phyloP scores from a whole-genome alignment of 2,329 filamentous ascomycete genomes.

The Xylariaceae sp. region DNA sequence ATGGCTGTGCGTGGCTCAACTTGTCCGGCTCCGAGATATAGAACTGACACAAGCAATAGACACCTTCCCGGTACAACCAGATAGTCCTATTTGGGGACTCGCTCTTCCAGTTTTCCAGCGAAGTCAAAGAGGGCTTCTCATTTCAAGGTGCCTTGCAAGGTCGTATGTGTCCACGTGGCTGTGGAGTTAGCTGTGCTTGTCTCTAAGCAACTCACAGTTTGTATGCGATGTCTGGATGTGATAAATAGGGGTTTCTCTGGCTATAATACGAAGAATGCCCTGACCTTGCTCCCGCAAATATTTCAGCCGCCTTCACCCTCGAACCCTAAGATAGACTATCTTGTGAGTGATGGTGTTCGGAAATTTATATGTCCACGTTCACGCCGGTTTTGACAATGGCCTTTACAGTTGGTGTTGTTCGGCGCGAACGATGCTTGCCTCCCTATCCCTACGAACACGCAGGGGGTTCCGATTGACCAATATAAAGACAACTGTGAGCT shows the following conservation, averaged over 20 bases:
- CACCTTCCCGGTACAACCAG: conserved; percentile 69
- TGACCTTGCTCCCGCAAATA: conserved; percentile 69
- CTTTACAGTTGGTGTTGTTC: conserved; percentile 70
- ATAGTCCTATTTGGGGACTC: conserved; percentile 89
- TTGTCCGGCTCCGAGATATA: conserved; percentile 18
- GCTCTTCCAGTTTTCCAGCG: conserved; percentile 71
- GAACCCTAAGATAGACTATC: conserved; percentile 65
- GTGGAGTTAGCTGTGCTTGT: not conserved
- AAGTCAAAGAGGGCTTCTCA: conserved; percentile 68
- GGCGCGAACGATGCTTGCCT: conserved; percentile 89
- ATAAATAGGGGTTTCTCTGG: conserved; percentile 87
- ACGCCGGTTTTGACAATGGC: conserved; percentile 10
- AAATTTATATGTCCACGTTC: not conserved
- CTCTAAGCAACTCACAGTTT: conserved; percentile 53
- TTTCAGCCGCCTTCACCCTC: conserved; percentile 66
- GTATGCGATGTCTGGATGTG: conserved; percentile 78
- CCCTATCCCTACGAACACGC: conserved; percentile 61
- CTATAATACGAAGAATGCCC: conserved; percentile 77
- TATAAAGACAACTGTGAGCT: conserved; percentile 66
- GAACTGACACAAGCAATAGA: conserved; percentile 37
- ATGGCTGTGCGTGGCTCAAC: conserved; percentile 20
- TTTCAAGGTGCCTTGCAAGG: conserved; percentile 73
- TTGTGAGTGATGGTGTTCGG: conserved; percentile 51
- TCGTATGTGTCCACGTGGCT: conserved; percentile 50
- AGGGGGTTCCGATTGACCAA: conserved; percentile 76